Evolutionary conservation across 306 rosid species (phyloP).

Genomic region (Cucurbita argyrosperma): DNA sequence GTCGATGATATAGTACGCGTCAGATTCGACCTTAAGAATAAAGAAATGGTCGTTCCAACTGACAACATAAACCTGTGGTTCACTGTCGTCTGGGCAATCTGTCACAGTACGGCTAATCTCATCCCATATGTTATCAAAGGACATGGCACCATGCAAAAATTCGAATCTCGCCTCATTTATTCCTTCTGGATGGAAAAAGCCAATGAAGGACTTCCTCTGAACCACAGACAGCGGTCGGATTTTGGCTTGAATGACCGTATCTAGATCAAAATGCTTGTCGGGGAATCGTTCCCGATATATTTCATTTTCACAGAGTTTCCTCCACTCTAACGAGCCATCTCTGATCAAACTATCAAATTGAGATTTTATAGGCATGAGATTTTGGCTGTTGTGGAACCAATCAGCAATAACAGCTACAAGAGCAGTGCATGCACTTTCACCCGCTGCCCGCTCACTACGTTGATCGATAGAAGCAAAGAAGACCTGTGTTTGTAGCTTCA

Average conservation of each 20-base stretch:
- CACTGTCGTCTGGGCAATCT: conserved; percentile 28
- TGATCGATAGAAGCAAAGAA: conserved; percentile 97
- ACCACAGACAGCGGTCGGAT: conserved; percentile 75
- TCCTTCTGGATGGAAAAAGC: conserved; percentile 93
- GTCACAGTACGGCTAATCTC: conserved; percentile 58
- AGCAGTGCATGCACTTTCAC: conserved; percentile 98
- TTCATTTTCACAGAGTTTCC: conserved; percentile 75
- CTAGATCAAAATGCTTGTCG: conserved; percentile 96
- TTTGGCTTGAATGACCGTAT: conserved; percentile 85
- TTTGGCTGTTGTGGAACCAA: conserved; percentile 74
- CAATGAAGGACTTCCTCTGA: conserved; percentile 64
- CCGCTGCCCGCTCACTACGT: conserved; percentile 95
- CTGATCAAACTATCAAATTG: conserved; percentile 88
- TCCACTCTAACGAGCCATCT: conserved; percentile 91
- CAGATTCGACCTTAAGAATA: conserved; percentile 83
- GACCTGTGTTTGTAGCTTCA: conserved; percentile 79
- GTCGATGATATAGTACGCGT: conserved; percentile 80
- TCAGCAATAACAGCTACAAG: conserved; percentile 91
- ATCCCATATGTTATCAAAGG: conserved; percentile 96
- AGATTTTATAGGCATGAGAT: conserved; percentile 86
- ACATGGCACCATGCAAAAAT: conserved; percentile 87
- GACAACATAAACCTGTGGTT: conserved; percentile 64
- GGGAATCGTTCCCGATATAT: conserved; percentile 72
- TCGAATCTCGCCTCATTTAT: conserved; percentile 83
- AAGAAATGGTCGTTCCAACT: conserved; percentile 99